A percentile compares a stretch with the other conserved stretches of the same genome.
Conservation (phyloP, 805 yeast genomes). For the Saitoella complicata region DNA sequence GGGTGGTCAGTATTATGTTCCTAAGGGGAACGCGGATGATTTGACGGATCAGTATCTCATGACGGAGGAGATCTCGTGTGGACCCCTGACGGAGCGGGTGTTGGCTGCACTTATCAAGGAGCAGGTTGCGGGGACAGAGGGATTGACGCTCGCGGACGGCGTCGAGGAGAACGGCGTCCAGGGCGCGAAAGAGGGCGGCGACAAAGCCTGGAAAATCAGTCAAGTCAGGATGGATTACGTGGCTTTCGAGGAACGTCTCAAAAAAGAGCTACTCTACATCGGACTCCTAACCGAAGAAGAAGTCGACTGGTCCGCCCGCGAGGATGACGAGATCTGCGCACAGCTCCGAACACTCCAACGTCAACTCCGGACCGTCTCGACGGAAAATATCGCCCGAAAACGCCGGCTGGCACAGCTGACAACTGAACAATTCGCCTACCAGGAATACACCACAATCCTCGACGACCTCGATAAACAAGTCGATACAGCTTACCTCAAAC, state of each 20-base stretch:
- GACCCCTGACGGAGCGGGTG: conserved; percentile 75
- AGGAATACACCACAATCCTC: conserved; percentile 74
- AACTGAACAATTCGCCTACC: conserved; percentile 86
- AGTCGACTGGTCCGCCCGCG: conserved; percentile 35
- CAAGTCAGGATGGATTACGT: background rate
- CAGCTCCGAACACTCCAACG: conserved; percentile 63
- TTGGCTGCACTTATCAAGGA: conserved; percentile 47
- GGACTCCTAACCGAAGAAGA: conserved; percentile 34
- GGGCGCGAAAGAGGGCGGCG: background rate
- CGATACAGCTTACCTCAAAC: conserved; percentile 78
- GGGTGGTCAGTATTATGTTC: conserved; percentile 21
- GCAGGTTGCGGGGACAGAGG: conserved; percentile 9
- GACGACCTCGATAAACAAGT: conserved; percentile 95
- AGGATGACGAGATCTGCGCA: conserved; percentile 85
- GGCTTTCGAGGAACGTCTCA: background rate
- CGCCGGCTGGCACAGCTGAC: conserved; percentile 49
- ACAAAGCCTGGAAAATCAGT: conserved; percentile 1
- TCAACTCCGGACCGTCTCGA: conserved; percentile 44
- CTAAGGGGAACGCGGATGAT: conserved; percentile 45
- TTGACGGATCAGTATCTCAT: conserved; percentile 49
- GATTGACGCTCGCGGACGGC: conserved; percentile 4
- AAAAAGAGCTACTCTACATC: background rate
- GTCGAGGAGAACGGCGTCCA: conserved; percentile 1
- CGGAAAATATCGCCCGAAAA: conserved; percentile 52
- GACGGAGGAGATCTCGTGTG: conserved; percentile 65